Base-by-base conservation (phyloP, 2,329 filamentous ascomycete genomes). In the Aspergillus puulaauensis region DNA sequence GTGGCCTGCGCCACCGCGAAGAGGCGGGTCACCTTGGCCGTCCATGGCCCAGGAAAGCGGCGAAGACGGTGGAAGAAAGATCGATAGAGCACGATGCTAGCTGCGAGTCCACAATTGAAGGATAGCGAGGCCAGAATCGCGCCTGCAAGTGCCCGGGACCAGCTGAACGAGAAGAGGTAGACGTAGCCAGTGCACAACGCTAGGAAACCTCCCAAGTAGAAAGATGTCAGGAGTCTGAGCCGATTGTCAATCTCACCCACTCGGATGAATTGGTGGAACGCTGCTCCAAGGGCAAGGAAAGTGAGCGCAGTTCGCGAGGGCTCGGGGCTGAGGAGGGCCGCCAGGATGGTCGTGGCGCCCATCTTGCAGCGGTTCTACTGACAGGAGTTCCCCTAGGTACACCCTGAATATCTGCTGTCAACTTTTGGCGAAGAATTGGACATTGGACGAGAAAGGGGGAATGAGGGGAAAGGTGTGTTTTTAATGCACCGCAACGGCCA, bases 1-100 rank as follows among this genome's bases (percentile, higher is more conserved):
- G 64, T 61, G 2, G 63, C 56, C 9, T 64, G 49, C 19, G 60
- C 53, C 3, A 64, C 62, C 9, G 64, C 62, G 21, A 69, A 71
- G 14, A 74, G 66, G 2, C 66, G 66, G 12, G 65, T 67, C 8
- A 74, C 11, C 37, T 58, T 56, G 15, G 61, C 58, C 2, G 35
- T 54, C 46, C 43, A 41, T 2, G 60, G 64, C 0, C 65, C 65
- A 2, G 65, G 65, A 35, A 67, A 60, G 6, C 23, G 45, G 12
- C 54, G 27, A 6, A 67, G 60, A n/a, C 59, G 59, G 52, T 66
- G 64, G 47, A 63, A 66, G 17, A 66, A 63, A 3, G 51, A 45
- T 4, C 64, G 57, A 41, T 64, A 63, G 17, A 60, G 27, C 12
- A 59, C 3, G 6, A 59, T 59, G 14, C 53, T 55, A 2, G 27